Percentiles rank a stretch among this genome's conserved stretches.
Evolutionary conservation across 108 stramenopile species (phyloP).

Genomic region (Poteriospumella lacustris): DNA sequence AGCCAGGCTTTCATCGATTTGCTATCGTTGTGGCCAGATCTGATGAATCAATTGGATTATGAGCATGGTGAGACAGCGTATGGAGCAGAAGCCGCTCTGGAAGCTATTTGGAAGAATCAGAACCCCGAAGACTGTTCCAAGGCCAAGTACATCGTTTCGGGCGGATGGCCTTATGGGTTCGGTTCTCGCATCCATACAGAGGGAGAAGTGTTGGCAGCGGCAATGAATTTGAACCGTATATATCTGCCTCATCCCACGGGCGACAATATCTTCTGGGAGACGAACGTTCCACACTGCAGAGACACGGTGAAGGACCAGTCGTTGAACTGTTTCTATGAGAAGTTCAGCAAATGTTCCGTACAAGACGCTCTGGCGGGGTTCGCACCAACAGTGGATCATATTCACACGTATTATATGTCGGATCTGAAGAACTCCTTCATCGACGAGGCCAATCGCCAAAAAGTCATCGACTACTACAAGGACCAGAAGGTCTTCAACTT

Average conservation of each 20-base stretch:
- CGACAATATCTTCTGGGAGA: constrained; percentile 10
- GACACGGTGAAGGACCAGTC: not conserved
- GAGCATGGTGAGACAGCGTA: not conserved
- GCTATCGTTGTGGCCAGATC: not conserved
- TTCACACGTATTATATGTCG: not conserved
- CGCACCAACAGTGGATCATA: not conserved
- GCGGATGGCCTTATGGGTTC: constrained; percentile 19
- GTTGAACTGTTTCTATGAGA: not conserved
- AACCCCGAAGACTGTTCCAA: not conserved
- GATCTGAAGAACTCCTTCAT: not conserved
- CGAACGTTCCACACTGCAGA: not conserved
- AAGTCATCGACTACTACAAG: not conserved
- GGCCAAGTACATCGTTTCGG: not conserved
- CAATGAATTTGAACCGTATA: not conserved
- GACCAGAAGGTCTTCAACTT: not conserved
- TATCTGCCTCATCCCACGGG: constrained; percentile 2
- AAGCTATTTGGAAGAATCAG: not conserved
- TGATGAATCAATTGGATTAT: constrained; percentile 3
- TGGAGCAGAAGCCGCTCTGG: not conserved
- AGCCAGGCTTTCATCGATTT: not conserved
- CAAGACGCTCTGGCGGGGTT: not conserved
- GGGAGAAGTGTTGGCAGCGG: not conserved
- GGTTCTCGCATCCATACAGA: constrained; percentile 4
- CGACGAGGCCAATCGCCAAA: not conserved
- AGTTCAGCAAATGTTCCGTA: constrained; percentile 1